phyloP scores from a whole-genome alignment of 768 basidiomycete genomes.

The Boletellus emodensis region DNA sequence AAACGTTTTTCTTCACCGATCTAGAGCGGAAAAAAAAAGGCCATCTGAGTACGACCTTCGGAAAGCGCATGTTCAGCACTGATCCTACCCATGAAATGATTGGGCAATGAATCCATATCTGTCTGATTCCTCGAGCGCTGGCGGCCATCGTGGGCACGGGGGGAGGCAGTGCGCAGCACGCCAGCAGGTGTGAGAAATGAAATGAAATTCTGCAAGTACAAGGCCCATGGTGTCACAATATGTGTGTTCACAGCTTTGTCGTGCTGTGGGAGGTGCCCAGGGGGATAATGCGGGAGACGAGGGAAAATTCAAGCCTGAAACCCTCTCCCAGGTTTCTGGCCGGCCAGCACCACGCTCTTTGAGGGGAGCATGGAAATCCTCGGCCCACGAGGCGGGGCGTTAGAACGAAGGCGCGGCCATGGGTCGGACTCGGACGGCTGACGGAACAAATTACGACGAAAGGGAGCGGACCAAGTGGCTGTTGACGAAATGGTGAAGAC shows the following conservation, averaged over 20 bases:
- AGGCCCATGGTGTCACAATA: neutral
- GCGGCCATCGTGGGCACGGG: conserved; percentile 15
- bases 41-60: conserved; percentile 4
- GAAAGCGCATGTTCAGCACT: conserved; percentile 17
- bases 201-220: conserved; percentile 1
- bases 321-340: neutral
- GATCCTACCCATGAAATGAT: conserved; percentile 15
- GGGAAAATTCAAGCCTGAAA: neutral
- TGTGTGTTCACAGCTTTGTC: conserved; percentile 4
- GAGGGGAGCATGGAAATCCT: conserved; percentile 2
- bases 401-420: neutral
- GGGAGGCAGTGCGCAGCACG: conserved; percentile 10
- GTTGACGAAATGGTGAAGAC: neutral
- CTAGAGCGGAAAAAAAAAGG: conserved; percentile 5
- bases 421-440: conserved; percentile 1
- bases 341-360: conserved; percentile 1
- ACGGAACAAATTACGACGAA: neutral
- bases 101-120: conserved; percentile 19
- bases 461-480: neutral
- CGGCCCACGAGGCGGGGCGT: conserved; percentile 8
- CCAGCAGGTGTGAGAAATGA: conserved; percentile 20
- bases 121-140: conserved; percentile 7
- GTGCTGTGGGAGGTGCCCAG: conserved; percentile 11
- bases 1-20: conserved; percentile 7
- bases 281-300: conserved; percentile 1